Percentiles rank a stretch among this genome's conserved stretches.
Evolutionary conservation across 2,329 filamentous ascomycete genomes (phyloP).

Genomic region (Epichloe gansuensis): DNA sequence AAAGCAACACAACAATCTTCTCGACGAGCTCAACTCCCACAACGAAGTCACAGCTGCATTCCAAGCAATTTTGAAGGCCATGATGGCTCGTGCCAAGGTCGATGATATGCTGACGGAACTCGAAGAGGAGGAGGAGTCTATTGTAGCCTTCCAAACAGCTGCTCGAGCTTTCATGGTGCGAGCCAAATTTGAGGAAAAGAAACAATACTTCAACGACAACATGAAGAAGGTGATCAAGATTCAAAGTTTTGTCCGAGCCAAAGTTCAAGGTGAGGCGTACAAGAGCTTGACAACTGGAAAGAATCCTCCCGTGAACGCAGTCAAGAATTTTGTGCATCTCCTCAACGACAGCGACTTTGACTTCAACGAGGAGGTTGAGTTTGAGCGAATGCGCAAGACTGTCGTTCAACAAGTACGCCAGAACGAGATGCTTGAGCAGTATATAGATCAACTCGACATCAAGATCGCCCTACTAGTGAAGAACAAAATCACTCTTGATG

Average conservation of each 20-base stretch:
- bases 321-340: constrained; percentile 96
- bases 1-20: constrained; percentile 44
- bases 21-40: constrained; percentile 58
- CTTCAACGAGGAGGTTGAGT: constrained; percentile 97
- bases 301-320: constrained; percentile 89
- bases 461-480: constrained; percentile 97
- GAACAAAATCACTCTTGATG: constrained; percentile 98
- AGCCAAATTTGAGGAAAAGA: constrained; percentile 67
- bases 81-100: constrained; percentile 62
- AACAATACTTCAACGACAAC: constrained; percentile 81
- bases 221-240: constrained; percentile 99
- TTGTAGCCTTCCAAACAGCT: constrained; percentile 62
- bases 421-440: constrained; percentile 94
- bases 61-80: constrained; percentile 65
- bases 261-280: constrained; percentile 94
- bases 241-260: constrained; percentile 88
- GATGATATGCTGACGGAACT: constrained; percentile 63
- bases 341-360: constrained; percentile 98
- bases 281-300: constrained; percentile 93
- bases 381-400: constrained; percentile 85
- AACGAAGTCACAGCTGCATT: constrained; percentile 54
- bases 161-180: constrained; percentile 64
- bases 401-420: constrained; percentile 95
- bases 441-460: constrained; percentile 96
- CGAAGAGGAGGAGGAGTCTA: constrained; percentile 67